phyloP scores from a whole-genome alignment of 78 protist species.

The Tieghemostelium lacteum region DNA sequence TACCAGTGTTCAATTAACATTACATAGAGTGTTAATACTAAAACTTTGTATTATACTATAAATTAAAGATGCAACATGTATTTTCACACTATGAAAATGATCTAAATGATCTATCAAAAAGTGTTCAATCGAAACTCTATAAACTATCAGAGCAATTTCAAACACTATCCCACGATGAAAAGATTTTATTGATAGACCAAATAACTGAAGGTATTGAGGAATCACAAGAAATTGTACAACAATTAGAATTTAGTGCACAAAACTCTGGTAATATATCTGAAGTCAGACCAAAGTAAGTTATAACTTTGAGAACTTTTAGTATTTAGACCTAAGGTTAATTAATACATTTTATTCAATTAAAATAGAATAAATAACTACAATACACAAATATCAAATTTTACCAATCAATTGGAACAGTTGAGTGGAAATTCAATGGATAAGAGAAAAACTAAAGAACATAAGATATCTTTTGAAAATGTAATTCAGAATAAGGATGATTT shows the following conservation, averaged over 20 bases:
- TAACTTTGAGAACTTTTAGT: background rate
- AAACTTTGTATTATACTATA: background rate
- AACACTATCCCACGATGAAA: slow-evolving; percentile 9
- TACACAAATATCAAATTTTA: background rate
- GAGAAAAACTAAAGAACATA: background rate
- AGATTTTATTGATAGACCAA: slow-evolving; percentile 16
- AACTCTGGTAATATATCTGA: slow-evolving; percentile 40
- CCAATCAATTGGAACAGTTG: background rate
- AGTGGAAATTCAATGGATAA: background rate
- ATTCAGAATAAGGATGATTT: slow-evolving; percentile 46
- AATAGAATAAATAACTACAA: background rate
- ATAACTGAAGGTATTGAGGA: slow-evolving; percentile 39
- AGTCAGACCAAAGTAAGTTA: slow-evolving; percentile 31
- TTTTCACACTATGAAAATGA: slow-evolving; percentile 59
- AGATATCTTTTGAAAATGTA: slow-evolving; percentile 8
- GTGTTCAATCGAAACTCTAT: background rate
- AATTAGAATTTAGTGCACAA: slow-evolving; percentile 71
- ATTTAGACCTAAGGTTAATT: background rate
- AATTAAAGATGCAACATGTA: slow-evolving; percentile 23
- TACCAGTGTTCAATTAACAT: no score
- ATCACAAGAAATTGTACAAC: slow-evolving; percentile 51
- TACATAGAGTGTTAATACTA: background rate
- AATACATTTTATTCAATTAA: no score
- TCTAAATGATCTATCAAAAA: slow-evolving; percentile 12
- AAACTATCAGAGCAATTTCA: background rate